Evolutionary conservation across 306 rosid species (phyloP).

Genomic region (Castanea sativa): DNA sequence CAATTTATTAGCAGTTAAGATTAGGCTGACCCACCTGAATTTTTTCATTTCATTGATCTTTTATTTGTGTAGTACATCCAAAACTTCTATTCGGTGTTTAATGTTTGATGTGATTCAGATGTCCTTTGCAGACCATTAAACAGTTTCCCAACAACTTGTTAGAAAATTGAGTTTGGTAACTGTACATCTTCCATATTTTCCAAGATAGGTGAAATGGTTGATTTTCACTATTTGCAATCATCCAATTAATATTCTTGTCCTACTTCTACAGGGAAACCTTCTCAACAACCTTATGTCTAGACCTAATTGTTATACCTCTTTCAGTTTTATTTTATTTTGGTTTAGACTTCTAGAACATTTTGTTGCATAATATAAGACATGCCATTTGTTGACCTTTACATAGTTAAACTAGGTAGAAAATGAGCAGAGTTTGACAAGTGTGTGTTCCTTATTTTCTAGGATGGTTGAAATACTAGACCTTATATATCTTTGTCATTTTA

Average conservation of each 20-base stretch:
- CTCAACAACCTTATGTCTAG: not conserved
- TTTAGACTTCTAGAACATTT: not conserved
- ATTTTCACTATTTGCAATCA: not conserved
- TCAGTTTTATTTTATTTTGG: not conserved
- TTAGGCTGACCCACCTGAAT: constrained; percentile 58
- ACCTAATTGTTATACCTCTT: not conserved
- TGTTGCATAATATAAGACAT: not conserved
- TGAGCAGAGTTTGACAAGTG: not conserved
- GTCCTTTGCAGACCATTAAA: not conserved
- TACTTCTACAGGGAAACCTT: not conserved
- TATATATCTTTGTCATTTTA: not conserved
- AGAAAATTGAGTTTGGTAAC: not conserved
- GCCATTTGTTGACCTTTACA: not conserved
- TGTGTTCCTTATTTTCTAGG: not conserved
- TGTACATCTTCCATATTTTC: not conserved
- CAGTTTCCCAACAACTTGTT: not conserved
- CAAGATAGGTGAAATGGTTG: not conserved
- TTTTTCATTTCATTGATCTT: constrained; percentile 15
- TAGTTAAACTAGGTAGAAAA: not conserved
- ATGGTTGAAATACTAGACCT: not conserved
- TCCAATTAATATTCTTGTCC: not conserved
- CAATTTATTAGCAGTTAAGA: constrained; percentile 47
- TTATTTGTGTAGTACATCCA: not conserved
- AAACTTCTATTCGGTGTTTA: constrained; percentile 3
- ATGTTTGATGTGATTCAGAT: constrained; percentile 1